Conservation (phyloP, 179 eudicot species). For the Pouteria campechiana region DNA sequence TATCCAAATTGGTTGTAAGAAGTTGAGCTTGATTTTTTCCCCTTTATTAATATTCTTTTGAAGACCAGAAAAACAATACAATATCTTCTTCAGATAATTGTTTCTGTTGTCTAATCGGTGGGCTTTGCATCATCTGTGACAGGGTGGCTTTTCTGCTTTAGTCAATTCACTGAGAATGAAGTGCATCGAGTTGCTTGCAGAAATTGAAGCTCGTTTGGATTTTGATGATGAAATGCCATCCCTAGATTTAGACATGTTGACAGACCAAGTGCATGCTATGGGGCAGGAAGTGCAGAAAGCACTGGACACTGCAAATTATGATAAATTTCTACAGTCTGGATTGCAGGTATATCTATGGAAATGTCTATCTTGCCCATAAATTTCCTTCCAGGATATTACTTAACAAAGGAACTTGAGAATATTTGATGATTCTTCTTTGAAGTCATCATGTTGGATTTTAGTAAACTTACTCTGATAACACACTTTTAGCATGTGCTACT, state of each 20-base stretch:
- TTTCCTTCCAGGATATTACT: too few species aligned
- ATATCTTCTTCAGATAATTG: background rate
- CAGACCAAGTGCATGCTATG: conserved; percentile 45
- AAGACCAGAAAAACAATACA: too few species aligned
- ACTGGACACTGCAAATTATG: conserved; percentile 82
- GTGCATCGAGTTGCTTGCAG: conserved; percentile 84
- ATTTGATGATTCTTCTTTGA: too few species aligned
- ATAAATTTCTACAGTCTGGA: conserved; percentile 84
- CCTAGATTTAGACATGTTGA: conserved; percentile 31
- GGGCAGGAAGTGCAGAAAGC: conserved; percentile 48
- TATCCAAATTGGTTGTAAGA: too few species aligned
- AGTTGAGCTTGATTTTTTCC: too few species aligned
- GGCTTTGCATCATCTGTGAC: conserved; percentile 4
- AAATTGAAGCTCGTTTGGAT: conserved; percentile 97
- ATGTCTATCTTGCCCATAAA: too few species aligned
- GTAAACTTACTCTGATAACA: too few species aligned
- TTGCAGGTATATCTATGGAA: conserved; percentile 95
- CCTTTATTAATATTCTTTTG: too few species aligned
- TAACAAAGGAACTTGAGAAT: too few species aligned
- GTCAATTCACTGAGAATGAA: conserved; percentile 62
- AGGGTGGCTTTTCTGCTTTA: conserved; percentile 92
- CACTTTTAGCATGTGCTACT: too few species aligned
- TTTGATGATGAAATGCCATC: conserved; percentile 99
- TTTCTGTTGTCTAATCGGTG: background rate
- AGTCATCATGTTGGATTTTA: too few species aligned